Conservation (phyloP, 2,329 filamentous ascomycete species). For the Penicillium sp. region DNA sequence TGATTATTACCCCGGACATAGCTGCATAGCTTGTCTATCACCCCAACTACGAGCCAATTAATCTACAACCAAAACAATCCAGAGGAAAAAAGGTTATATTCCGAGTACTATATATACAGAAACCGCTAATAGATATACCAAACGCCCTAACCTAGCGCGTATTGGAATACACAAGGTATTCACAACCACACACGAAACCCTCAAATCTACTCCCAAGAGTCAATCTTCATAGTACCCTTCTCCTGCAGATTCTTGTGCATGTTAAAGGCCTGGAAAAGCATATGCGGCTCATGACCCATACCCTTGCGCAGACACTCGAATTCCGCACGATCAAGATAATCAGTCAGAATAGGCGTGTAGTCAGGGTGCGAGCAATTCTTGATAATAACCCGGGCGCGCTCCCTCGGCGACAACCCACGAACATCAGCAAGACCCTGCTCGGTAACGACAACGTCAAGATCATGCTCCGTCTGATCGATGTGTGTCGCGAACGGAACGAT, state of each 20-base stretch:
- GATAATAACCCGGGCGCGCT: conserved; percentile 81
- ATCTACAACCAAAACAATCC: background rate
- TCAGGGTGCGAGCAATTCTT: conserved; percentile 82
- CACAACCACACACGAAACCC: background rate
- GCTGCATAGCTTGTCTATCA: no score
- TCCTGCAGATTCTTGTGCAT: conserved; percentile 81
- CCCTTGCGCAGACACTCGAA: conserved; percentile 81
- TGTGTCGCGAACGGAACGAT: conserved; percentile 95
- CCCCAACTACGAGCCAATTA: background rate
- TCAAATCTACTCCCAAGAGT: conserved; percentile 55
- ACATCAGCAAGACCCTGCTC: conserved; percentile 80
- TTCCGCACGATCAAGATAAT: conserved; percentile 84
- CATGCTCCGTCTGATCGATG: conserved; percentile 89
- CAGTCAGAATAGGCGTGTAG: conserved; percentile 75
- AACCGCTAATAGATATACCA: conserved; percentile 12
- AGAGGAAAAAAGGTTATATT: background rate
- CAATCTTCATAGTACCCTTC: conserved; percentile 86
- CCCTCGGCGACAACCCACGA: conserved; percentile 72
- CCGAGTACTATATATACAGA: conserved; percentile 5
- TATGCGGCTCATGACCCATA: conserved; percentile 85
- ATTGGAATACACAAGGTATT: background rate
- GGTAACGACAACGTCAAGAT: conserved; percentile 83
- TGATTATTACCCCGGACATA: background rate
- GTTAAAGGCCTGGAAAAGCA: conserved; percentile 82
- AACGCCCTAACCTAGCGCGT: background rate